These are phyloP conservation scores for Oropetium thomaeum DNA, from an alignment of 176 grass and related monocot genomes.

Conservation along the genomic window DNA sequence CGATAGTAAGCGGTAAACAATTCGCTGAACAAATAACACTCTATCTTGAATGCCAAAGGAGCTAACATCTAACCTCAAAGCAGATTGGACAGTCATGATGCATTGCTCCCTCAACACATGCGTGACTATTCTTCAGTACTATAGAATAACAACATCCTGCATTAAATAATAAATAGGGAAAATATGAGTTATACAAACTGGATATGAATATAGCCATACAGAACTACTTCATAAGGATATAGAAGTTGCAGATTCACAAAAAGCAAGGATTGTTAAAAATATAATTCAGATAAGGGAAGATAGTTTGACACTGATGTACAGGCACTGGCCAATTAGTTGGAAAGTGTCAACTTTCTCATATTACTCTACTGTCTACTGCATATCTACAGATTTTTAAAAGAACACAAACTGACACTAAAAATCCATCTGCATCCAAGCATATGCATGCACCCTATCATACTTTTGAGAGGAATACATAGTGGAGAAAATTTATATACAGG, in stretches of 20 bases:
- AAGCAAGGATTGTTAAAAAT: neutral
- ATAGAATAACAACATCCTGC: constrained; percentile 88
- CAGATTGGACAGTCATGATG: constrained; percentile 99
- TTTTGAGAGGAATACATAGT: neutral
- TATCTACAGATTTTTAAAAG: neutral
- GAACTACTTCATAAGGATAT: neutral
- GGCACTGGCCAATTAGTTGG: neutral
- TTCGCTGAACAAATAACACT: neutral
- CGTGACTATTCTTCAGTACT: constrained; percentile 69
- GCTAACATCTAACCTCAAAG: constrained; percentile 63
- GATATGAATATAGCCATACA: neutral
- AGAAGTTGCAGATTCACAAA: neutral
- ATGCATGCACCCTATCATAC: neutral
- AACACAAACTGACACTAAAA: neutral
- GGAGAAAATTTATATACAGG: neutral
- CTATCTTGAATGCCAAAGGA: neutral
- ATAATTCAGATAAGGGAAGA: neutral
- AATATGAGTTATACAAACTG: neutral
- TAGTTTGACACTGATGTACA: neutral
- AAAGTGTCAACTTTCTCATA: neutral
- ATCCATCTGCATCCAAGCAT: neutral
- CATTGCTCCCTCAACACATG: constrained; percentile 94
- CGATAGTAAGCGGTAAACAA: neutral
- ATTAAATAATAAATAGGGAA: constrained; percentile 19
- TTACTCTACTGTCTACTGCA: neutral